Conservation (phyloP, 306 rosid species). For the Canavalia gladiata region DNA sequence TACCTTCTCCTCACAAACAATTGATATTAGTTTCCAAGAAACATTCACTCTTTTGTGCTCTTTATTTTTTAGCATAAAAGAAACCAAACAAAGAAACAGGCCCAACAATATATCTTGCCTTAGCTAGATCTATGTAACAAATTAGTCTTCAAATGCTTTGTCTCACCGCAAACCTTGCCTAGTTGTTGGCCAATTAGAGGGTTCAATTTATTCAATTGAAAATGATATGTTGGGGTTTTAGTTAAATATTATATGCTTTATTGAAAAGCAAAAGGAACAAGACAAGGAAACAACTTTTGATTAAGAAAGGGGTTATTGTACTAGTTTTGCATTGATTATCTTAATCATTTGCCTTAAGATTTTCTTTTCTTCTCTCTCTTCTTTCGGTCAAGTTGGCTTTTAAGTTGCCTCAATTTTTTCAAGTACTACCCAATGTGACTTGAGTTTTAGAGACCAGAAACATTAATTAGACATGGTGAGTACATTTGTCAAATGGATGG, state of each 20-base stretch:
- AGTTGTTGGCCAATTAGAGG: conserved; percentile 45
- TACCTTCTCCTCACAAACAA: conserved; percentile 37
- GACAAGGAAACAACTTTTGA: conserved; percentile 55
- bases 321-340: conserved; percentile 36
- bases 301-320: conserved; percentile 27
- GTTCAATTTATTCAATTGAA: conserved; percentile 27
- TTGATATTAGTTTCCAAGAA: conserved; percentile 47
- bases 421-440: conserved; percentile 15
- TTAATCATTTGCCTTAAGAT: conserved; percentile 36
- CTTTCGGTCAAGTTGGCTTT: conserved; percentile 42
- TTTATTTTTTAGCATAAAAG: conserved; percentile 49
- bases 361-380: not conserved
- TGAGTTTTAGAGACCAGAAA: conserved; percentile 31
- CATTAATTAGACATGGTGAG: not conserved
- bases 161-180: conserved; percentile 31
- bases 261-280: conserved; percentile 50
- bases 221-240: conserved; percentile 38
- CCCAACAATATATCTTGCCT: not conserved
- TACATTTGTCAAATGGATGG: conserved; percentile 30
- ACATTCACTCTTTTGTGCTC: conserved; percentile 39
- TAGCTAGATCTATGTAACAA: conserved; percentile 21
- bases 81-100: conserved; percentile 48
- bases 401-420: conserved; percentile 23
- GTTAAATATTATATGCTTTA: conserved; percentile 43
- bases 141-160: conserved; percentile 44